These are phyloP conservation scores for Amanita muscaria DNA, from an alignment of 768 basidiomycete genomes.

Conservation along the genomic window DNA sequence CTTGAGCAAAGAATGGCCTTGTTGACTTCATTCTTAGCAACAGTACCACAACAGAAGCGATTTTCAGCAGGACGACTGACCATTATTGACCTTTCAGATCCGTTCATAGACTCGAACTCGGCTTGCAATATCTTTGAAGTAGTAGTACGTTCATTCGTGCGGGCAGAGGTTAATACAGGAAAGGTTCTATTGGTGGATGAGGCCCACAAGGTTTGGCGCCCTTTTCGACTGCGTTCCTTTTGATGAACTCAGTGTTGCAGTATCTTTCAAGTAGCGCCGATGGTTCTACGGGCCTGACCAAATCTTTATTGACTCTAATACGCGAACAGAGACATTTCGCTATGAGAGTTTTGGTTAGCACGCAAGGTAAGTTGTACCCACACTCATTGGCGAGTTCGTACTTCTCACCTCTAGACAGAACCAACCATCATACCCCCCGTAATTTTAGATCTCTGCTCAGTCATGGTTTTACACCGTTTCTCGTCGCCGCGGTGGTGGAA, in stretches of 20 bases:
- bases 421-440: conserved; percentile 66
- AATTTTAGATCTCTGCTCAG: conserved; percentile 56
- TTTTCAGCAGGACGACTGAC: conserved; percentile 54
- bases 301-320: conserved; percentile 47
- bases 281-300: conserved; percentile 51
- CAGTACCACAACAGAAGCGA: conserved; percentile 17
- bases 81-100: conserved; percentile 64
- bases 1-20: conserved; percentile 59
- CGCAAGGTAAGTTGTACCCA: conserved; percentile 41
- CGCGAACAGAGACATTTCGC: conserved; percentile 65
- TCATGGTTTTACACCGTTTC: conserved; percentile 63
- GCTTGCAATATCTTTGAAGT: conserved; percentile 71
- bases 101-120: conserved; percentile 57
- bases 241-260: too few species aligned
- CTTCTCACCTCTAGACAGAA: conserved; percentile 30
- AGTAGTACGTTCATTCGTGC: conserved; percentile 52
- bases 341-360: conserved; percentile 67
- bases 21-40: conserved; percentile 47
- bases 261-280: too few species aligned
- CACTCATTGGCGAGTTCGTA: background rate
- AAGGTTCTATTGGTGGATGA: conserved; percentile 70
- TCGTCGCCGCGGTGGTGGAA: conserved; percentile 74
- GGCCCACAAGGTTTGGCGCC: conserved; percentile 51
- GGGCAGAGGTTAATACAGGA: conserved; percentile 49
- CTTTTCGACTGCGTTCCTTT: too few species aligned